Evolutionary conservation across 176 grass and related monocot genomes (phyloP), one percentile per base, ranked within the genome.

Genomic region (Oryza coarctata): DNA sequence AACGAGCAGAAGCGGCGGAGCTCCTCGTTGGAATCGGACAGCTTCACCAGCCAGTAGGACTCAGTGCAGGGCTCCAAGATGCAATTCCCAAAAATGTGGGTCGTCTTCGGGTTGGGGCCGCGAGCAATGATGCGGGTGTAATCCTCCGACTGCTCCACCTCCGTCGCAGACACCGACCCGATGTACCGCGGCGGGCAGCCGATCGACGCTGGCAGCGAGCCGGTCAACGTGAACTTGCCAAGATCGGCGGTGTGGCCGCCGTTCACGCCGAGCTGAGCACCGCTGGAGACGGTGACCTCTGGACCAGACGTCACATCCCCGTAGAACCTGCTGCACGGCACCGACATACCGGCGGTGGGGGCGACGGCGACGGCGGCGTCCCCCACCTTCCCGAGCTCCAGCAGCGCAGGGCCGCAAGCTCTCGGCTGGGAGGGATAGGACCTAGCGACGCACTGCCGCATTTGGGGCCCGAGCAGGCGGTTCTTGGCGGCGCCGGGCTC

Each of bases 41-140:
- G 72, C 77, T 91, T 89, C 9, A 91, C 77, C 75, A 92, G 74
- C 86, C 89, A 91, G 72, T 89, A 89, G n/a, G 80, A 78, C 44
- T 89, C 88, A 1, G 70, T 82, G 80, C 88, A 79, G 34, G 87
- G 87, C 71, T 99, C 91, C 79, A 99, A 68, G 83, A 99, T 87
- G 78, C 97, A 94, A 73, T 99, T 91, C 83, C 97, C 87, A 75
- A 90, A 99, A 88, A 99, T 95, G 74, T 89, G 97, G 15, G 97
- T 99, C 3, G 89, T 99, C 83, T 90, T 96, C 0, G 97, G 91
- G 65, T 99, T 95, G 5, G 96, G 91, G 13, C 97, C 93, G 28
- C 92, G 94, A 50, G 93, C 92, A 57, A 90, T 99, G 67, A 99
- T 92, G 88, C 97, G 94, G 28, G 97, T 99, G 80, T 99, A 99